These are phyloP conservation scores for Entomophthora muscae DNA, from an alignment of 371 early-diverging fungal genomes.

Conservation along the genomic window DNA sequence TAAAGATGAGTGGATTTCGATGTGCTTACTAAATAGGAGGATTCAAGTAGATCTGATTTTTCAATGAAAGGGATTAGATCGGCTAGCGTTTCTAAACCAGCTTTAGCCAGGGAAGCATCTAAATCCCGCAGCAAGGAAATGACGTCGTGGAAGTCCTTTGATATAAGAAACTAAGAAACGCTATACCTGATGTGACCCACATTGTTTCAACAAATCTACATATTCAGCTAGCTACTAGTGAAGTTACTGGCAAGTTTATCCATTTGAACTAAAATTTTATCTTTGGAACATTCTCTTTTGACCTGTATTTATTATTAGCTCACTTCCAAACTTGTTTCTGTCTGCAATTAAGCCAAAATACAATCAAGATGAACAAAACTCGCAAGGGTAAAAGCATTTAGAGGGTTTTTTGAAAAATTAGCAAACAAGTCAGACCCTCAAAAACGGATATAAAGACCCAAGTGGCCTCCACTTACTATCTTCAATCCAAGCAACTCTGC, in stretches of 20 bases:
- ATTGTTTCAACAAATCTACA: background rate
- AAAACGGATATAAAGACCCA: no score
- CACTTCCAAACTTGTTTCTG: background rate
- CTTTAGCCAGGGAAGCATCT: background rate
- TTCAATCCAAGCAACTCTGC: background rate
- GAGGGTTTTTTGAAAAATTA: background rate
- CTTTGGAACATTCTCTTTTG: background rate
- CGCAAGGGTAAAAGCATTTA: background rate
- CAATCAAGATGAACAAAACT: background rate
- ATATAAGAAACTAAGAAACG: background rate
- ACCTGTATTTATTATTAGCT: background rate
- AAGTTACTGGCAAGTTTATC: background rate
- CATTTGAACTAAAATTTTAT: background rate
- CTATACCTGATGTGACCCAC: background rate
- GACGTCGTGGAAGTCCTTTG: background rate
- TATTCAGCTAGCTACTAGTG: background rate
- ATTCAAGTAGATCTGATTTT: background rate
- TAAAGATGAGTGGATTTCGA: background rate
- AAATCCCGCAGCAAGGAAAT: background rate
- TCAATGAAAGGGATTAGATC: background rate
- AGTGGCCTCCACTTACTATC: background rate
- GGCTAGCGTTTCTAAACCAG: background rate
- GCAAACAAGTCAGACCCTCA: no score
- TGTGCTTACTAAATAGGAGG: background rate
- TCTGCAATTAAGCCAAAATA: background rate